Evolutionary conservation across 2,329 filamentous ascomycete genomes (phyloP), one percentile per base, ranked within the genome.

Genomic region (Exophiala bonariae): DNA sequence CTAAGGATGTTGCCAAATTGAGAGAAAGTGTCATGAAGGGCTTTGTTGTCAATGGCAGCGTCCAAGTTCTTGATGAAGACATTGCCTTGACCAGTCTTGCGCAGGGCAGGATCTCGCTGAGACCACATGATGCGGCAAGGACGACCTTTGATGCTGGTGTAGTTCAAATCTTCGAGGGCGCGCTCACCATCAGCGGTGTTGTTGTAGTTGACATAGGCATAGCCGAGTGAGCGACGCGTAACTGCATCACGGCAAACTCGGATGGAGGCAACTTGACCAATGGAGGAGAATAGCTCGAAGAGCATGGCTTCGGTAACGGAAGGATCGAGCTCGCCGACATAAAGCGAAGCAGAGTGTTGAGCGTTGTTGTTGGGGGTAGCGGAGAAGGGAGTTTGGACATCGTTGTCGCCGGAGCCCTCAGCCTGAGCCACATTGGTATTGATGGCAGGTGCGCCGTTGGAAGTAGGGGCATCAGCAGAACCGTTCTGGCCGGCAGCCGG

Each of bases 41-140:
- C 93, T 83, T 99, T 99, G 86, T 99, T 99, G 78, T 99, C 93
- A 65, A 99, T 99, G 63, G 93, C 93, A 61, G 86, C 86, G 72
- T 99, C 93, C 59, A 99, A 81, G 79, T 99, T 99, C 86, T 99
- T 99, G 83, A 99, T 99, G 82, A 99, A 99, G 64, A 99, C 92
- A 69, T 99, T 99, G 71, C 93, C 93, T 77, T 96, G 90, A 60
- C 93, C 93, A 62, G 90, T 99, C 86, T 99, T 99, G 79, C 93
- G 93, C 64, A 99, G 85, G 70, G 92, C 92, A 59, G 93, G 93
- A 74, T 99, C 93, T 72, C 93, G 93, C 82, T 99, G 93, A 59
- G 93, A 99, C 93, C 93, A 99, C 93, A 99, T 99, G 78, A 99
- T 99, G 67, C 93, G 92, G 87, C 93, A 99, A 52, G 93, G 92